Base-by-base conservation (phyloP, 306 rosid genomes). In the Trichosanthes truncata region DNA sequence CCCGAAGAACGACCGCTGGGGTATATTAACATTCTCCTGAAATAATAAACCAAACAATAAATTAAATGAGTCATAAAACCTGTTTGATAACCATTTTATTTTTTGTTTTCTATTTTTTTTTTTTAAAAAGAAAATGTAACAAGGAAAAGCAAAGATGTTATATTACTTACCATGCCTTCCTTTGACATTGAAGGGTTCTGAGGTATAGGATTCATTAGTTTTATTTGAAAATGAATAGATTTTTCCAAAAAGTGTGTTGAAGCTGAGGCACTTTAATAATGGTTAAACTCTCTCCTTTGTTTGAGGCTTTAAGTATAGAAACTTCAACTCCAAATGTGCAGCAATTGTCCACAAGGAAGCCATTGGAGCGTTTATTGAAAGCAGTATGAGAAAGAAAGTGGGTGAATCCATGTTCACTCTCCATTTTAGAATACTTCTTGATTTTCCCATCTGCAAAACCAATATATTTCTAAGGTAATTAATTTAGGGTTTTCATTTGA, bases 281-380 rank as follows among this genome's bases (percentile, higher is more conserved):
- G 21, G 26, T 78, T 29, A 78, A 78, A 43, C 59, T 36, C 41
- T 78, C 80, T 26, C 72, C 80, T 45, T 60, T 60, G 12, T 41
- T 40, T 21, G 57, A 20, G 21, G 9, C 9, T 56, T 77, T 77
- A 14, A 59, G 46, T 10, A 77, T 9, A 40, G 52, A 77, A 60
- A 77, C 3, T 41, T 77, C 80, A 59, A 77, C 80, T 21, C 80
- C 80, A 43, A 78, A 78, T 25, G 72, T 60, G 29, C 73, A 78
- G 9, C 56, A 3, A 41, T 78, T 67, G 0, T 46, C 59, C 51
- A 13, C 40, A 38, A 78, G 43, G 41, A 18, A 78, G 38, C 80
- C 80, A 78, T 60, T 78, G 40, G 80, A 78, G 25, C 59, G 26
- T 43, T 78, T 33, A 26, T 40, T 57, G 25, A 60, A 60, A 43